Conservation (phyloP, 2,329 filamentous ascomycete species). For the Xylariaceae sp. region DNA sequence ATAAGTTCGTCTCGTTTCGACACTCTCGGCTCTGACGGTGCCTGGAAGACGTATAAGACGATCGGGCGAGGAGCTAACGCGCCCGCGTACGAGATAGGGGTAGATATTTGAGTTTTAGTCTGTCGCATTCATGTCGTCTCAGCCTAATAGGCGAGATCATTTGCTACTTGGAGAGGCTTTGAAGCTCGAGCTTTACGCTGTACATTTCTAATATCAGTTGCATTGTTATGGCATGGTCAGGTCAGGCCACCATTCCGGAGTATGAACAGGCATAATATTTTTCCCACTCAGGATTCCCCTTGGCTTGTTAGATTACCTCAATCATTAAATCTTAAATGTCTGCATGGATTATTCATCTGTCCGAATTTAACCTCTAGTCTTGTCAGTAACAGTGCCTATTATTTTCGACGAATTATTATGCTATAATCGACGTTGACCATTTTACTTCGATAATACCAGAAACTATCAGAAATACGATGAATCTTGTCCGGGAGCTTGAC, state of each 20-base stretch:
- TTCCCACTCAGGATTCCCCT: not conserved
- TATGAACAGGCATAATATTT: conserved; percentile 22
- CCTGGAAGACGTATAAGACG: conserved; percentile 60
- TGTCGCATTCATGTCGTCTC: not conserved
- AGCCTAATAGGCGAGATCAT: not conserved
- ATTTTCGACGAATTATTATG: no score
- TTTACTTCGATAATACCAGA: no score
- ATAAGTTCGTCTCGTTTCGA: conserved; percentile 60
- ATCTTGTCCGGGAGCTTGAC: no score
- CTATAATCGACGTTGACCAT: no score
- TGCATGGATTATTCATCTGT: no score
- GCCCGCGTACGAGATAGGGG: conserved; percentile 40
- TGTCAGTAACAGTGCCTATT: no score
- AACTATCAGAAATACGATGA: no score
- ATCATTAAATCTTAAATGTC: conserved; percentile 1
- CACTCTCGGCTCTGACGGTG: conserved; percentile 56
- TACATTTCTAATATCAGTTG: conserved; percentile 19
- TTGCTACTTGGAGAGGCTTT: not conserved
- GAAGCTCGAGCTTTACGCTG: conserved; percentile 6
- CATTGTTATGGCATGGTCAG: conserved; percentile 26
- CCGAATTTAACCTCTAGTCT: no score
- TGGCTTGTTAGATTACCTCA: conserved; percentile 14
- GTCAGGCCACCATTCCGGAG: conserved; percentile 7
- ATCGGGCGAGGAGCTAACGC: conserved; percentile 55
- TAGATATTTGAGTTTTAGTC: conserved; percentile 29